A percentile compares a stretch with the other conserved stretches of the same genome.
Conservation (phyloP, 2,329 filamentous ascomycete genomes). For the Phialophora tarda region DNA sequence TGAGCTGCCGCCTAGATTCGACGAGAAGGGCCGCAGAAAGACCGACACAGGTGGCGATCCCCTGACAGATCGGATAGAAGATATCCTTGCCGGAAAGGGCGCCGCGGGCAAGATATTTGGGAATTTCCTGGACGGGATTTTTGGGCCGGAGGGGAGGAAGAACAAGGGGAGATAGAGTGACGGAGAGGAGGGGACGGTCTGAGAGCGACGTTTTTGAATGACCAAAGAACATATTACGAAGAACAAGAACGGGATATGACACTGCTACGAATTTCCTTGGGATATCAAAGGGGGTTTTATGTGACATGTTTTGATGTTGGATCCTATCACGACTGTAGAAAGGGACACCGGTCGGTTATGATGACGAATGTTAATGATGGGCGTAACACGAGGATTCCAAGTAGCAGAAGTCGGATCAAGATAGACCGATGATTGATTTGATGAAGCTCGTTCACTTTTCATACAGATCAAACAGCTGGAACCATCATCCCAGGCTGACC, state of each 20-base stretch:
- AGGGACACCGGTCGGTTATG: neutral
- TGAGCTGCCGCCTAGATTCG: conserved; percentile 53
- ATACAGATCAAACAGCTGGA: too few species aligned
- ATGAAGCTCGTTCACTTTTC: neutral
- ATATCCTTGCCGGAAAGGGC: conserved; percentile 46
- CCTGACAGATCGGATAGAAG: conserved; percentile 46
- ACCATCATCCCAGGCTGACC: too few species aligned
- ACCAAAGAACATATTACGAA: neutral
- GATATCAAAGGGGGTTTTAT: neutral
- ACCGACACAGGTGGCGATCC: conserved; percentile 44
- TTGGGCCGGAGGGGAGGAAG: conserved; percentile 34
- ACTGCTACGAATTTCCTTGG: neutral
- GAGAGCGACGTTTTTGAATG: neutral
- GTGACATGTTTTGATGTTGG: neutral
- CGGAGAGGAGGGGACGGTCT: neutral
- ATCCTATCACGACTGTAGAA: neutral
- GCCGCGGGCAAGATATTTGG: conserved; percentile 39
- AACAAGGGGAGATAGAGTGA: conserved; percentile 29
- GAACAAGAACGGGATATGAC: neutral
- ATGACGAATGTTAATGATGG: neutral
- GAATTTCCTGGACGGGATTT: conserved; percentile 40
- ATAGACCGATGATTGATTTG: neutral
- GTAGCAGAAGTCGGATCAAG: neutral
- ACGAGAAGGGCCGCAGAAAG: conserved; percentile 49
- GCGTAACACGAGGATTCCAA: neutral